Conservation (phyloP, 2,329 filamentous ascomycete genomes). For the Fusarium begoniae region DNA sequence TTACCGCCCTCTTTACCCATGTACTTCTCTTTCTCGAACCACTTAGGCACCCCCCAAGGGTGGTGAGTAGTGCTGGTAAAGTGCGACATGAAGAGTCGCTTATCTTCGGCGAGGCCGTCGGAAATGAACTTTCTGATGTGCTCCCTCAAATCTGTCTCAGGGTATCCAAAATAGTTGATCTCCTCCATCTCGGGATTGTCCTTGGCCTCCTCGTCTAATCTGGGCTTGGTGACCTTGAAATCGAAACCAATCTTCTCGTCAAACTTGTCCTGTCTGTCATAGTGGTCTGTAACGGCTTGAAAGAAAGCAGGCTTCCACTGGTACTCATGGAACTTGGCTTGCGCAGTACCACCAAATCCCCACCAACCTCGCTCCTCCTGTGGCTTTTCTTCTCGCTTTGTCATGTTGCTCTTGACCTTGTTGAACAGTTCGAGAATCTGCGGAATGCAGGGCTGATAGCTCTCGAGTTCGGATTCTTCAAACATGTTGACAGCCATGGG, state of each 20-base stretch:
- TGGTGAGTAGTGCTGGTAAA: constrained; percentile 50
- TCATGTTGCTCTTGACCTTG: constrained; percentile 15
- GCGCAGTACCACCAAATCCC: background rate
- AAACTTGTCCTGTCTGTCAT: constrained; percentile 47
- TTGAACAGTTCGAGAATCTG: constrained; percentile 50
- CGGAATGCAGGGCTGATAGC: constrained; percentile 57
- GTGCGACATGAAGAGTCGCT: constrained; percentile 48
- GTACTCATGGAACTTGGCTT: constrained; percentile 38
- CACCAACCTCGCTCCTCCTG: constrained; percentile 7
- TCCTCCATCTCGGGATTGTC: constrained; percentile 34
- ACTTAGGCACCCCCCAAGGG: constrained; percentile 40
- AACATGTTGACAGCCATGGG: constrained; percentile 55
- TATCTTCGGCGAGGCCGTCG: constrained; percentile 43
- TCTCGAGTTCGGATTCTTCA: constrained; percentile 51
- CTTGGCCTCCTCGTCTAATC: constrained; percentile 37
- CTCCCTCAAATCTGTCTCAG: constrained; percentile 43
- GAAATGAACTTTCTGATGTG: constrained; percentile 46
- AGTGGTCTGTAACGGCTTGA: constrained; percentile 47
- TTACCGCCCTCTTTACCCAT: constrained; percentile 36
- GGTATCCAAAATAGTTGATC: constrained; percentile 48
- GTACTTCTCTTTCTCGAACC: constrained; percentile 39
- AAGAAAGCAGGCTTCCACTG: constrained; percentile 47
- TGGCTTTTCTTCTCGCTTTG: background rate
- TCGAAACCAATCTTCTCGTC: constrained; percentile 45
- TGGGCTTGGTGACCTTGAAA: constrained; percentile 43